Percentiles rank a stretch among this genome's conserved stretches.
These are phyloP conservation scores for Penicillium malachiteum DNA, from an alignment of 495 filamentous ascomycete species.

Conservation along the genomic window DNA sequence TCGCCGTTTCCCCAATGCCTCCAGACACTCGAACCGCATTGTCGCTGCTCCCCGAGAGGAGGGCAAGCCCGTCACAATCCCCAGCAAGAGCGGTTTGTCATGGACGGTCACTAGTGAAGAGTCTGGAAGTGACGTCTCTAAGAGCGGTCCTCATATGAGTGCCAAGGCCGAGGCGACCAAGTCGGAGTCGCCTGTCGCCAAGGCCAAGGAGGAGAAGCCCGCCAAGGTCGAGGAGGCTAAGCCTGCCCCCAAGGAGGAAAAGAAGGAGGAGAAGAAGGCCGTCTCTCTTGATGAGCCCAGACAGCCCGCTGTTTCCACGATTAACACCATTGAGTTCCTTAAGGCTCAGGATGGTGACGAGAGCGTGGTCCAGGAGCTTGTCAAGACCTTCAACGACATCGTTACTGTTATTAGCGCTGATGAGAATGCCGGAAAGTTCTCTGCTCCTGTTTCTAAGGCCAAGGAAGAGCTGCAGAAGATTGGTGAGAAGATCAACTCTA, in stretches of 20 bases:
- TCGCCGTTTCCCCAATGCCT: slow-evolving; percentile 79
- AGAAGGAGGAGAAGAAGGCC: slow-evolving; percentile 33
- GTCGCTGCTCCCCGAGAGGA: slow-evolving; percentile 50
- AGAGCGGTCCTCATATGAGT: slow-evolving; percentile 50
- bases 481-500: slow-evolving; percentile 65
- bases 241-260: slow-evolving; percentile 31
- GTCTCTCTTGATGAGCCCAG: slow-evolving; percentile 33
- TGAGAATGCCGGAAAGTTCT: slow-evolving; percentile 67
- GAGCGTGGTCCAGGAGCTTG: slow-evolving; percentile 86
- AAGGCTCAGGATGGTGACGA: slow-evolving; percentile 73
- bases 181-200: slow-evolving; percentile 35
- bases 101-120: slow-evolving; percentile 68
- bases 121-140: slow-evolving; percentile 41
- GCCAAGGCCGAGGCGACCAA: slow-evolving; percentile 35
- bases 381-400: slow-evolving; percentile 92
- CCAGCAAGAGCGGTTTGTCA: slow-evolving; percentile 79
- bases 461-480: slow-evolving; percentile 80
- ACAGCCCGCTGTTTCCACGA: slow-evolving; percentile 45
- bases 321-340: slow-evolving; percentile 68
- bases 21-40: slow-evolving; percentile 50
- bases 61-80: slow-evolving; percentile 75
- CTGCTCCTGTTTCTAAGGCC: slow-evolving; percentile 71
- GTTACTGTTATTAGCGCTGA: slow-evolving; percentile 90
- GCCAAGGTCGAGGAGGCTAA: slow-evolving; percentile 30
- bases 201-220: slow-evolving; percentile 46